phyloP scores from a whole-genome alignment of 2,329 filamentous ascomycete species.

The Ilyonectria robusta region DNA sequence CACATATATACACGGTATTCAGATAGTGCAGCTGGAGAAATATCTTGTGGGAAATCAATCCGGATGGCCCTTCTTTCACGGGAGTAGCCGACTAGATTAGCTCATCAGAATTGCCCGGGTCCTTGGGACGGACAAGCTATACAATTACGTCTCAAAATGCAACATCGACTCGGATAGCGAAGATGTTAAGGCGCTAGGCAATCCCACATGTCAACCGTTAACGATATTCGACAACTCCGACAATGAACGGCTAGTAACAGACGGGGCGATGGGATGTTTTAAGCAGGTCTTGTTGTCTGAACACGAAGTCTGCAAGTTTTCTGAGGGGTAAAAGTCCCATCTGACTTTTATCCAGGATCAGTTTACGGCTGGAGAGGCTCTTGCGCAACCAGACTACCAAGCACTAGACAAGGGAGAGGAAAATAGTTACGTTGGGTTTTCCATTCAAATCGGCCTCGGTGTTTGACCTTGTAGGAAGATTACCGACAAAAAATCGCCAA shows the following conservation, averaged over 20 bases:
- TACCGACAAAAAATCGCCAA: too few relatives aligned
- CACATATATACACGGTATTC: too few relatives aligned
- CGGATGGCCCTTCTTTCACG: slow-evolving; percentile 88
- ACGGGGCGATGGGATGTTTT: slow-evolving; percentile 95
- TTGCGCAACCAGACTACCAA: not conserved
- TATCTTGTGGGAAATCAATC: too few relatives aligned
- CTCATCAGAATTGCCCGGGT: slow-evolving; percentile 98
- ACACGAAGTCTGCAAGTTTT: slow-evolving; percentile 76
- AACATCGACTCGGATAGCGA: slow-evolving; percentile 96
- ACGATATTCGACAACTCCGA: slow-evolving; percentile 94
- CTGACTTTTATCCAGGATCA: not conserved
- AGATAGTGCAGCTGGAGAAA: too few relatives aligned
- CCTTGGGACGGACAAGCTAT: slow-evolving; percentile 93
- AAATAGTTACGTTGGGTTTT: not conserved
- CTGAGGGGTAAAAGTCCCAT: not conserved
- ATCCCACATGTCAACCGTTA: slow-evolving; percentile 96
- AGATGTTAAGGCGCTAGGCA: slow-evolving; percentile 94
- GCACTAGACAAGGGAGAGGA: not conserved
- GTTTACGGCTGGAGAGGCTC: not conserved
- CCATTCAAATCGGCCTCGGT: not conserved
- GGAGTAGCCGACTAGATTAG: slow-evolving; percentile 95
- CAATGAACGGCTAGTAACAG: slow-evolving; percentile 94
- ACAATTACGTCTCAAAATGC: slow-evolving; percentile 97
- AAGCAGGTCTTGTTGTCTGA: slow-evolving; percentile 96
- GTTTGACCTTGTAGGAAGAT: not conserved